phyloP scores from a whole-genome alignment of 2,329 filamentous ascomycete genomes.

The Pseudogymnoascus destructans region DNA sequence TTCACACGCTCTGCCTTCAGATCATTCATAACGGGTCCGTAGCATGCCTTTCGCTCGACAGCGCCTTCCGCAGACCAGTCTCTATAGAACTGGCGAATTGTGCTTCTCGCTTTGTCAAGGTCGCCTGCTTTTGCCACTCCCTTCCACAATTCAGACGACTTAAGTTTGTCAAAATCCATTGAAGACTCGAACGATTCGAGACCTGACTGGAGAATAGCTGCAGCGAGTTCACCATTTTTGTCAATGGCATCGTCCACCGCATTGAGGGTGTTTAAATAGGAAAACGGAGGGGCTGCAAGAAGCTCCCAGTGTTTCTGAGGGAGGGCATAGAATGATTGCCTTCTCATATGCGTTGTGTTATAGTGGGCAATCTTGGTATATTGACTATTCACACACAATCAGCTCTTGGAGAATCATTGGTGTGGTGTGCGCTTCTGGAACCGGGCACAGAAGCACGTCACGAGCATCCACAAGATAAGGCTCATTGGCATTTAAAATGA shows the following conservation, averaged over 20 bases:
- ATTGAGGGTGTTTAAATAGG: conserved; percentile 64
- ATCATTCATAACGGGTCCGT: conserved; percentile 56
- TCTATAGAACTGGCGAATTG: conserved; percentile 82
- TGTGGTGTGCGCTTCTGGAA: conserved; percentile 1
- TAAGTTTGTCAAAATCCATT: conserved; percentile 22
- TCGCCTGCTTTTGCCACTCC: conserved; percentile 59
- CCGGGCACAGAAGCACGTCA: conserved; percentile 9
- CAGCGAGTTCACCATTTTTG: conserved; percentile 69
- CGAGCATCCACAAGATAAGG: conserved; percentile 1
- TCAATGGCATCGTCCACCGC: conserved; percentile 81
- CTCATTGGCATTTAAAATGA: conserved; percentile 3
- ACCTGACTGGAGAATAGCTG: conserved; percentile 59
- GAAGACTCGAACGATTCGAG: conserved; percentile 44
- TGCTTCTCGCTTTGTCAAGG: conserved; percentile 83
- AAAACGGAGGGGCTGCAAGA: conserved; percentile 70
- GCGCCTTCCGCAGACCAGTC: conserved; percentile 80
- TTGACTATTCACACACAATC: conserved; percentile 40
- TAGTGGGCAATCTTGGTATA: conserved; percentile 77
- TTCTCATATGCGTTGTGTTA: conserved; percentile 79
- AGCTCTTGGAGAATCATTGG: neutral
- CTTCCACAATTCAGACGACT: conserved; percentile 44
- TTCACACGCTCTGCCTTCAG: conserved; percentile 38
- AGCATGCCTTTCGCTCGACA: conserved; percentile 62
- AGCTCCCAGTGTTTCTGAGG: conserved; percentile 74
- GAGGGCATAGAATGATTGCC: conserved; percentile 86